A percentile compares a stretch with the other conserved stretches of the same genome.
These are phyloP conservation scores for Penicillium psychrofluorescens DNA, from an alignment of 495 filamentous ascomycete species.

Conservation along the genomic window DNA sequence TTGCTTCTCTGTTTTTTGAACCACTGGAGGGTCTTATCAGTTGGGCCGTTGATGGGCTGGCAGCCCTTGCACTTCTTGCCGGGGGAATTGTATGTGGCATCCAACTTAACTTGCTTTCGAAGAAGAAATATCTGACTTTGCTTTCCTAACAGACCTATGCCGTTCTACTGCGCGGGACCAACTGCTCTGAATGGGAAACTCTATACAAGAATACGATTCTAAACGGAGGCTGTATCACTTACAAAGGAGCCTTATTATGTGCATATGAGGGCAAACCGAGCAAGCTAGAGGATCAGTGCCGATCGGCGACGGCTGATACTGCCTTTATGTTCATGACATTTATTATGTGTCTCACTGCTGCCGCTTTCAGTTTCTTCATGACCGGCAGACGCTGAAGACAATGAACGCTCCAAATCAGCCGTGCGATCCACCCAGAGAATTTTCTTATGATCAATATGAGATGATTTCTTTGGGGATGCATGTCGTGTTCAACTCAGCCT, in stretches of 20 bases:
- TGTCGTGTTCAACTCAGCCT: no score
- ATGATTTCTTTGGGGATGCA: no score
- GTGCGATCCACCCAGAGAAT: no score
- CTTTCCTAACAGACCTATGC: conserved; percentile 33
- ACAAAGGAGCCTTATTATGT: no score
- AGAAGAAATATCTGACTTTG: neutral
- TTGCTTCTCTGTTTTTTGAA: conserved; percentile 28
- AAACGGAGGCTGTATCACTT: conserved; percentile 20
- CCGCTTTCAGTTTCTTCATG: neutral
- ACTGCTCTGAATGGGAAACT: conserved; percentile 17
- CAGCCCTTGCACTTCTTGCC: conserved; percentile 37
- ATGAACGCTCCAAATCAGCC: no score
- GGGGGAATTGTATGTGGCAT: conserved; percentile 45
- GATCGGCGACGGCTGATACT: neutral
- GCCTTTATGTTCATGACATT: neutral
- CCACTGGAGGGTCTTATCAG: conserved; percentile 30
- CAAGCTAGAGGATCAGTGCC: neutral
- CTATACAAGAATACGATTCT: conserved; percentile 23
- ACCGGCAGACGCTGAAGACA: neutral
- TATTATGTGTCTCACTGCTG: neutral
- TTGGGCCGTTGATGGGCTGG: conserved; percentile 35
- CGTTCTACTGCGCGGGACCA: conserved; percentile 26
- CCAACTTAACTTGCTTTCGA: neutral
- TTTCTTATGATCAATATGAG: no score
- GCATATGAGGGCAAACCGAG: neutral